Conservation (phyloP, 768 basidiomycete genomes). For the Auricularia auricula-judae region DNA sequence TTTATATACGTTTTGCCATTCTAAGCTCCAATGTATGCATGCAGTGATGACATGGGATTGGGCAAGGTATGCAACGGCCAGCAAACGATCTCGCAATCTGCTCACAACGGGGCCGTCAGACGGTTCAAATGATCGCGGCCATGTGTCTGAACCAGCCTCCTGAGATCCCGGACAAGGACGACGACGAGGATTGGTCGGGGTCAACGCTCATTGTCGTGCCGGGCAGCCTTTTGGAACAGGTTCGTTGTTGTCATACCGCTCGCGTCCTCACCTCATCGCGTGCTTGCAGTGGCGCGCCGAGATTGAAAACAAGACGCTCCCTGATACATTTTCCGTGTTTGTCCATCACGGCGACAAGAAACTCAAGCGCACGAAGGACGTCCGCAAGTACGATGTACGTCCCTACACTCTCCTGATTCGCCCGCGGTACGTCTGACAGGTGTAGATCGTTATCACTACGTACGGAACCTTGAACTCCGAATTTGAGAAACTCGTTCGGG, state of each 20-base stretch:
- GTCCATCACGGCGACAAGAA: constrained; percentile 68
- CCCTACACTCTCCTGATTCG: background rate
- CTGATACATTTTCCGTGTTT: constrained; percentile 44
- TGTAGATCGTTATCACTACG: constrained; percentile 61
- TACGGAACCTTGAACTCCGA: constrained; percentile 62
- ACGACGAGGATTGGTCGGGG: constrained; percentile 13
- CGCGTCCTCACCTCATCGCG: background rate
- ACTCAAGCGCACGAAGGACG: constrained; percentile 38
- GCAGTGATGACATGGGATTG: constrained; percentile 62
- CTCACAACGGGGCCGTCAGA: constrained; percentile 22
- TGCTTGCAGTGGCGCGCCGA: constrained; percentile 57
- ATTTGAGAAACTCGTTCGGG: constrained; percentile 39
- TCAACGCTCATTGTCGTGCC: constrained; percentile 70
- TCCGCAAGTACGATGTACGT: constrained; percentile 44
- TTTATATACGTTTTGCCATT: too few species aligned
- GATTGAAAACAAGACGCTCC: constrained; percentile 53
- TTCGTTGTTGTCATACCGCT: constrained; percentile 12
- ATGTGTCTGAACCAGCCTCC: constrained; percentile 57
- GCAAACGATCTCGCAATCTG: too few species aligned
- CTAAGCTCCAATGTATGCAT: background rate
- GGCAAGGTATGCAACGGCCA: constrained; percentile 25
- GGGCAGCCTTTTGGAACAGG: constrained; percentile 63
- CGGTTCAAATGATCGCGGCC: constrained; percentile 70
- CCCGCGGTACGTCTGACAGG: background rate
- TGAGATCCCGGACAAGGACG: constrained; percentile 22